Base-by-base conservation (phyloP, 257 asterid genomes). In the Solanum lignicaule region DNA sequence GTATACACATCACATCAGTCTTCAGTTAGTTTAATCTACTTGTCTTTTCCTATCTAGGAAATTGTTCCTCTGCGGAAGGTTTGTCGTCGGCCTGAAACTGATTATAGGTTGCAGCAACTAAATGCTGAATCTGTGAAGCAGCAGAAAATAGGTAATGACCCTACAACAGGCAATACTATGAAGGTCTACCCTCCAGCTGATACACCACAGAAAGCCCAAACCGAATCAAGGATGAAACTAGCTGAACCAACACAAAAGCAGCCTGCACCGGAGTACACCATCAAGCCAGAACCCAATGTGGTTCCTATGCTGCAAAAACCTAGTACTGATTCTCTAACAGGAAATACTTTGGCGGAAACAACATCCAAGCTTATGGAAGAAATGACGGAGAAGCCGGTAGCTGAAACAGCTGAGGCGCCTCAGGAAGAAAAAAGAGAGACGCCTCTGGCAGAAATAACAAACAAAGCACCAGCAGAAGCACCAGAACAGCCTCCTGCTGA, bases 21-120 rank as follows among this genome's bases (percentile, higher is more conserved):
- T 76, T 76, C 7, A 23, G 58, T 39, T 76, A 16, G 83, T 25
- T 25, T 81, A 27, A 46, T 25, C 35, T 8, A 41, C 29, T 27
- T 27, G 85, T 16, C 85, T 9, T 62, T 16, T 71, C 74, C 8
- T 81, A 29, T 81, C 55, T 62, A 95, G 98, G 99, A 96, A 92
- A 95, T 96, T 88, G 99, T 96, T 76, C 94, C 96, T 14, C 89
- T 91, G 76, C 92, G 92, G 79, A 92, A 93, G 92, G 87, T 93
- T 84, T 92, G 96, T 46, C 93, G 95, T 79, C 88, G 95, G 83
- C 96, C 94, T 41, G 96, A 92, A 89, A 93, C 95, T 89, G 95
- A 93, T 89, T 92, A 91, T 82, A 90, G 96, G 90, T 82, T 93
- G 91, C 94, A 90, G 88, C 94, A 90, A 86, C 93, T 91, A 46